phyloP scores from a whole-genome alignment of 192 early-diverging fungal species.

The Dissophora ornata region DNA sequence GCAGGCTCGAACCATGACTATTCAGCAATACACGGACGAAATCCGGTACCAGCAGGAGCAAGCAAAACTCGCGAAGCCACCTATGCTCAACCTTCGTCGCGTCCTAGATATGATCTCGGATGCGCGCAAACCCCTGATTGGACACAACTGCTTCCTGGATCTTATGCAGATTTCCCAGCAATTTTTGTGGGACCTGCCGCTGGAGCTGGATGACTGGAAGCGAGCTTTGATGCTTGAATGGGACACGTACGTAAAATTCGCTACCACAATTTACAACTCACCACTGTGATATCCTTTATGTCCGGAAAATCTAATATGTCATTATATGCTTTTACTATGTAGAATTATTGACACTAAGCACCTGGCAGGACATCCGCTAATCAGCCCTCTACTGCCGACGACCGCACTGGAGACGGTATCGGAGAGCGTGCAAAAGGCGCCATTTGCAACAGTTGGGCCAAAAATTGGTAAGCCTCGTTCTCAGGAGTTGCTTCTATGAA shows the following conservation, averaged over 20 bases:
- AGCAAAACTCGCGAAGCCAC: constrained; percentile 34
- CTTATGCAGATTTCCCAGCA: constrained; percentile 82
- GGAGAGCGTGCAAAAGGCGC: constrained; percentile 41
- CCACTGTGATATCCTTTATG: background rate
- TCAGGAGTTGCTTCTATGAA: no score
- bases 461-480: constrained; percentile 60
- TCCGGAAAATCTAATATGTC: background rate
- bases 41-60: constrained; percentile 55
- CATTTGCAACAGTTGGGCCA: constrained; percentile 58
- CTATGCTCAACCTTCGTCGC: constrained; percentile 70
- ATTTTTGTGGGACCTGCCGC: constrained; percentile 79
- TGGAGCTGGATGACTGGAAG: constrained; percentile 78
- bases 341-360: constrained; percentile 87
- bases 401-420: constrained; percentile 60
- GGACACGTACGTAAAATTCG: constrained; percentile 70
- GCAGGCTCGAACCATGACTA: constrained; percentile 55
- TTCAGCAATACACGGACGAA: constrained; percentile 52
- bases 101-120: constrained; percentile 83
- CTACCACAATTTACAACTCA: no score
- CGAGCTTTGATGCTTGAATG: constrained; percentile 64
- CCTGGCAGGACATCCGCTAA: constrained; percentile 62
- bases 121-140: constrained; percentile 81
- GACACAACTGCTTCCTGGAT: constrained; percentile 93
- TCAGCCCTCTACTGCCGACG: constrained; percentile 38
- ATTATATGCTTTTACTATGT: constrained; percentile 11